Percentiles rank a stretch among this genome's conserved stretches.
Evolutionary conservation across 805 yeast genomes (phyloP).

Genomic region (Metahyphopichia silvanorum): DNA sequence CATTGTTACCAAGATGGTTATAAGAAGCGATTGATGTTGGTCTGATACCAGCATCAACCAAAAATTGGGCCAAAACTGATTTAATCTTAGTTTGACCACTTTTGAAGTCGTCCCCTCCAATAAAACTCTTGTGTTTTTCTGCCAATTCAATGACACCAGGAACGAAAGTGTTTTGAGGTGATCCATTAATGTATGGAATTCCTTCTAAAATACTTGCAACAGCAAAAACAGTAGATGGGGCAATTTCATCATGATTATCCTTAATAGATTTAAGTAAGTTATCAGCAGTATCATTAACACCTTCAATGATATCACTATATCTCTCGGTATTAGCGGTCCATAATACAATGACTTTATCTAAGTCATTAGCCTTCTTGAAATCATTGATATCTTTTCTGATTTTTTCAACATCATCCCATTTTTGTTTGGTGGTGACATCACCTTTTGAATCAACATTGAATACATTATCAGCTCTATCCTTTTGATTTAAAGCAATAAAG

Average conservation of each 20-base stretch:
- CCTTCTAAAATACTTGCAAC: slow-evolving; percentile 88
- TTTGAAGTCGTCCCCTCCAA: slow-evolving; percentile 97
- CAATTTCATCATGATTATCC: slow-evolving; percentile 73
- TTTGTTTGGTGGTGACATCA: slow-evolving; percentile 51
- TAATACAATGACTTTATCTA: slow-evolving; percentile 85
- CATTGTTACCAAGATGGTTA: slow-evolving; percentile 95
- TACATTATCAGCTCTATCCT: slow-evolving; percentile 86
- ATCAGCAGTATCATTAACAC: slow-evolving; percentile 87
- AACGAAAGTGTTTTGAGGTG: slow-evolving; percentile 96
- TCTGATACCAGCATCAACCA: slow-evolving; percentile 96
- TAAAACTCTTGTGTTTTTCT: slow-evolving; percentile 67
- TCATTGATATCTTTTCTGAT: slow-evolving; percentile 80
- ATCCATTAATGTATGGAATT: slow-evolving; percentile 90
- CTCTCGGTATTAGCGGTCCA: slow-evolving; percentile 99
- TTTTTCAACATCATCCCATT: slow-evolving; percentile 87
- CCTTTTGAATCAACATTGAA: slow-evolving; percentile 56
- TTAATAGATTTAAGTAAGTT: slow-evolving; percentile 73
- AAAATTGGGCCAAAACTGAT: slow-evolving; percentile 93
- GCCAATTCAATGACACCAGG: slow-evolving; percentile 93
- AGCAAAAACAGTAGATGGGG: slow-evolving; percentile 94
- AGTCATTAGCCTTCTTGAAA: slow-evolving; percentile 66
- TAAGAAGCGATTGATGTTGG: slow-evolving; percentile 93
- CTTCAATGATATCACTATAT: slow-evolving; percentile 70
- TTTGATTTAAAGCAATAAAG: slow-evolving; percentile 93
- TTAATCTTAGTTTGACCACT: slow-evolving; percentile 94